Evolutionary conservation across 2,329 filamentous ascomycete genomes (phyloP).

Genomic region (Daldinia eschscholtzii): DNA sequence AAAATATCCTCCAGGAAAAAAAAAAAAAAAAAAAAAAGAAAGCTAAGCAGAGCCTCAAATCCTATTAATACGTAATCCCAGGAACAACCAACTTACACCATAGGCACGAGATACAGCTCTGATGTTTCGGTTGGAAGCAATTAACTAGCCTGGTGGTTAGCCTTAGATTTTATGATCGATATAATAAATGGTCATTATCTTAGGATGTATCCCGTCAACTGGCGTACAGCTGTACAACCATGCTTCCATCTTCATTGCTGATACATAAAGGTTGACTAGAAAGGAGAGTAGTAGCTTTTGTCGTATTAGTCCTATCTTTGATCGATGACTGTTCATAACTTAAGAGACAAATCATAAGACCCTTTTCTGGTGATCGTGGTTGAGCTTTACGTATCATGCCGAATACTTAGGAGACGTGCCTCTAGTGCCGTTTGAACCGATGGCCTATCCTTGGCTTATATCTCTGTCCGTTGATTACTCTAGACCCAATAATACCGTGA

Average conservation of each 20-base stretch:
- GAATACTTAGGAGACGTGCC: too few species aligned
- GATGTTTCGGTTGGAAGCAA: constrained; percentile 15
- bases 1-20: background rate
- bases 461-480: too few species aligned
- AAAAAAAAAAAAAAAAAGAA: background rate
- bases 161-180: constrained; percentile 14
- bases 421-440: too few species aligned
- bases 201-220: background rate
- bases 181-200: constrained; percentile 22
- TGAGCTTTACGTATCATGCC: too few species aligned
- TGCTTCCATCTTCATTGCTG: background rate
- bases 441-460: too few species aligned
- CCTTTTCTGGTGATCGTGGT: background rate
- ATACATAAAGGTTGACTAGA: background rate
- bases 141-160: background rate
- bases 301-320: background rate
- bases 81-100: constrained; percentile 16
- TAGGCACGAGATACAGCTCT: constrained; percentile 6
- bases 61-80: constrained; percentile 15
- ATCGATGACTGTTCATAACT: background rate
- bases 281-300: background rate
- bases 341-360: background rate
- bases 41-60: constrained; percentile 7
- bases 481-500: background rate
- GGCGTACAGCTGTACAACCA: background rate